These are phyloP conservation scores for Butyriboletus loyo DNA, from an alignment of 768 basidiomycete genomes.

Conservation along the genomic window DNA sequence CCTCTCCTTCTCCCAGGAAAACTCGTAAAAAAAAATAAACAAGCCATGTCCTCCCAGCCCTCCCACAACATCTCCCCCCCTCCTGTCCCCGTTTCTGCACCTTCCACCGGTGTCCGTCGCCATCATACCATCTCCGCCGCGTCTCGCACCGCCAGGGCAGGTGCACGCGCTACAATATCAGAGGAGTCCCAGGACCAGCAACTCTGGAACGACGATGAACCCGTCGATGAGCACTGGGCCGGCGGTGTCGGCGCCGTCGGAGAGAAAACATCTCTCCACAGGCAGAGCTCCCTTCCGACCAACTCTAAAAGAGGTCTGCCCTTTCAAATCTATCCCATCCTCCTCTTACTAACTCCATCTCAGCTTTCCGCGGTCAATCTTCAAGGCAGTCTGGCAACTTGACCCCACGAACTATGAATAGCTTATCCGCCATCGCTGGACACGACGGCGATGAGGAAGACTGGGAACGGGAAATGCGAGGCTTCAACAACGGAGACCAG, in stretches of 20 bases:
- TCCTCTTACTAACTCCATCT: constrained; percentile 5
- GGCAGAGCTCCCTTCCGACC: constrained; percentile 79
- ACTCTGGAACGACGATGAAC: constrained; percentile 71
- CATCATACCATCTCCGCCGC: constrained; percentile 82
- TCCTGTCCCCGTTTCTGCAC: constrained; percentile 36
- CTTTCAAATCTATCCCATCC: not conserved
- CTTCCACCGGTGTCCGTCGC: constrained; percentile 58
- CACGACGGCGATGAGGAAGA: constrained; percentile 88
- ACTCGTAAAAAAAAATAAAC: constrained; percentile 5
- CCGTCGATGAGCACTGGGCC: constrained; percentile 78
- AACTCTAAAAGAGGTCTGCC: constrained; percentile 70
- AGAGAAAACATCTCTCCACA: constrained; percentile 75
- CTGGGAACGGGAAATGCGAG: constrained; percentile 69
- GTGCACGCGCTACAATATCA: constrained; percentile 60
- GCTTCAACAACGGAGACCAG: constrained; percentile 63
- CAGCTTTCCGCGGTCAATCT: constrained; percentile 52
- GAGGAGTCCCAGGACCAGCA: constrained; percentile 62
- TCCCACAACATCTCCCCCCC: constrained; percentile 42
- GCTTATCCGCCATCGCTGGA: constrained; percentile 79
- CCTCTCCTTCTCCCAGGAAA: not conserved
- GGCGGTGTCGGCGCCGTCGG: constrained; percentile 81
- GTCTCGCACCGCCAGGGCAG: constrained; percentile 59
- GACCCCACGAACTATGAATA: constrained; percentile 75
- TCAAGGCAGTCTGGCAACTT: constrained; percentile 55
- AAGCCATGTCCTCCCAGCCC: constrained; percentile 36